Evolutionary conservation across 2,329 filamentous ascomycete genomes (phyloP).

Genomic region (Akanthomyces uredinophilus): DNA sequence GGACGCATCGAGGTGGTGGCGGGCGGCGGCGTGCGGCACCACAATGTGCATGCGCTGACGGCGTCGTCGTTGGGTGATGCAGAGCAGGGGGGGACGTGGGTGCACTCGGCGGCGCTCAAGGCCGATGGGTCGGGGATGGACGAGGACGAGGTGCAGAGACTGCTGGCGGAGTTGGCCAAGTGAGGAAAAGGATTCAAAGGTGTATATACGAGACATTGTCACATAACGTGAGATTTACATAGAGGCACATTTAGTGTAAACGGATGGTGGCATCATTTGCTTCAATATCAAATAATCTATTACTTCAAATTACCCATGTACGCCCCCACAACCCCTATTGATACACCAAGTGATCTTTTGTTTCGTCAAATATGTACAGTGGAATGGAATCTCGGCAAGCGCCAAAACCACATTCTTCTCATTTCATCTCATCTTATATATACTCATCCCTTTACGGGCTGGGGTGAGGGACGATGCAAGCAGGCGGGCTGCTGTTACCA

Average conservation of each 20-base stretch:
- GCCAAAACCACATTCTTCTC: background rate
- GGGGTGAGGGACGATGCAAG: background rate
- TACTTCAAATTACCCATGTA: background rate
- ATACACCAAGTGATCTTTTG: background rate
- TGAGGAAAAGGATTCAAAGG: background rate
- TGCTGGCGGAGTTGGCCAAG: background rate
- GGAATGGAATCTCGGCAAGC: background rate
- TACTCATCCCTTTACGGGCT: background rate
- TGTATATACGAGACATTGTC: background rate
- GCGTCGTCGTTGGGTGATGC: slow-evolving; percentile 11
- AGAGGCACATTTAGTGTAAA: background rate
- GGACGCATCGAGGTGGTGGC: slow-evolving; percentile 42
- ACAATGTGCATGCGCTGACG: slow-evolving; percentile 32
- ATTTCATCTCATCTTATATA: background rate
- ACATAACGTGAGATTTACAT: background rate
- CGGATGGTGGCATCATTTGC: background rate
- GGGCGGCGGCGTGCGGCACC: slow-evolving; percentile 45
- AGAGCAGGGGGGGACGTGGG: slow-evolving; percentile 28
- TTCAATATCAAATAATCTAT: background rate
- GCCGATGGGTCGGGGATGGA: slow-evolving; percentile 22
- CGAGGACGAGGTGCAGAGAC: slow-evolving; percentile 21
- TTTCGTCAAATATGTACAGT: background rate
- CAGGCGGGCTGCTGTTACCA: background rate
- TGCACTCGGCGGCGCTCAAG: slow-evolving; percentile 44
- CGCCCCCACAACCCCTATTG: slow-evolving; percentile 3